Evolutionary conservation across 768 basidiomycete genomes (phyloP).

Genomic region (Mycena belliarum): DNA sequence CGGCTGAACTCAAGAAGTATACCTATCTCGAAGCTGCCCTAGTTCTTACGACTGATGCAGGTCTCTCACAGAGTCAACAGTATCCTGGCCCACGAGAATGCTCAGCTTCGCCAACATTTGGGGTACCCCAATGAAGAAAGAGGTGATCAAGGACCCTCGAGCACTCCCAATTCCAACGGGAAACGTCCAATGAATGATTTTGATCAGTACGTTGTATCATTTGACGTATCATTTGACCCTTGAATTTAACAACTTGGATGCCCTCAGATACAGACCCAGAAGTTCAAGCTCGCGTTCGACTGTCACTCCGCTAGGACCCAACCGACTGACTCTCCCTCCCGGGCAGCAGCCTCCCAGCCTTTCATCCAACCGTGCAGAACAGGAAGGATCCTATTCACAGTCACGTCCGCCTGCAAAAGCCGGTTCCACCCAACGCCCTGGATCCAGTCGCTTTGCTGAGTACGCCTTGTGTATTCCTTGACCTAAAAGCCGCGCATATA

Average conservation of each 20-base stretch:
- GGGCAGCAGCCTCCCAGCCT: slow-evolving; percentile 55
- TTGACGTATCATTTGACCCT: background rate
- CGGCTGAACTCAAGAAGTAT: slow-evolving; percentile 60
- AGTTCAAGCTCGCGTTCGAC: slow-evolving; percentile 66
- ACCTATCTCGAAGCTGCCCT: background rate
- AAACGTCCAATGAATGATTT: slow-evolving; percentile 60
- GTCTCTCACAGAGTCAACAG: slow-evolving; percentile 46
- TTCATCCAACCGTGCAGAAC: slow-evolving; percentile 29
- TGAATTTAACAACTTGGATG: background rate
- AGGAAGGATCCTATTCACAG: slow-evolving; percentile 27
- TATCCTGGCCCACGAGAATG: slow-evolving; percentile 49
- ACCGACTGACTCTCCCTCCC: slow-evolving; percentile 67
- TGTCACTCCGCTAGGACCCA: slow-evolving; percentile 56
- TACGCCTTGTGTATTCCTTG: slow-evolving; percentile 27
- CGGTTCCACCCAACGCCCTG: slow-evolving; percentile 40
- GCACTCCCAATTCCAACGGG: slow-evolving; percentile 53
- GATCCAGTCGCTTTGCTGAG: slow-evolving; percentile 53
- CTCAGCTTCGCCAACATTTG: slow-evolving; percentile 43
- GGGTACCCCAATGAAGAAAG: slow-evolving; percentile 25
- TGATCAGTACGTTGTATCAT: slow-evolving; percentile 38
- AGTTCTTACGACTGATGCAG: slow-evolving; percentile 1
- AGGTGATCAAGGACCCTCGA: slow-evolving; percentile 32
- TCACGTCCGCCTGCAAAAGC: slow-evolving; percentile 26
- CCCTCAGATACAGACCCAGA: slow-evolving; percentile 27
- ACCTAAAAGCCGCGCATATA: slow-evolving; percentile 21